Evolutionary conservation across 495 filamentous ascomycete genomes (phyloP), one percentile per base, ranked within the genome.

Genomic region (Neurospora sp.): DNA sequence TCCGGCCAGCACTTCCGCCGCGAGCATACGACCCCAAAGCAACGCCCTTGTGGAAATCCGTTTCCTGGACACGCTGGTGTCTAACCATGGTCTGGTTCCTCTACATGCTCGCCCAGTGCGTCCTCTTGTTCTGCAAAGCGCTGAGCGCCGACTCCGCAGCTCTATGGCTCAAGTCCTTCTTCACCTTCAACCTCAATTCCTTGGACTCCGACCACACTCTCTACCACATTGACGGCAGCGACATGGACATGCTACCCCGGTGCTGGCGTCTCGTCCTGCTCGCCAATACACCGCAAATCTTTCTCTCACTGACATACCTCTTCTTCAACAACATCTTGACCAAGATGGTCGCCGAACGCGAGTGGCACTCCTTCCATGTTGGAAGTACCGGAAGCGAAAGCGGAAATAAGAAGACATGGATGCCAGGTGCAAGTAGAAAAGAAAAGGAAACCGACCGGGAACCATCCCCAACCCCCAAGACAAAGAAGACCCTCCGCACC

Each of bases 231-330:
- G 8, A 20, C 20, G 20, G 20, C n/a, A n/a, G n/a, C n/a, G n/a
- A n/a, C 11, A 71, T 83, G 2, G 74, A 81, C 62, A 38, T 54
- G 10, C 78, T 74, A 14, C 16, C 41, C 23, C 38, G 3, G 3
- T 16, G 39, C 37, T 46, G 27, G 38, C 7, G 40, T 2, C 31
- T 72, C 44, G 81, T 84, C 7, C 35, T 83, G 16, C 69, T 84
- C 8, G 83, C 82, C 71, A 87, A 87, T 73, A 69, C 77, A 5
- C 85, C 85, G 0, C 86, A 88, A 70, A 69, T 80, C 1, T 42
- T 85, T 16, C 75, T 87, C 14, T 86, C 85, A 8, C 70, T 82
- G 16, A 73, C 80, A 7, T 87, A 88, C 72, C 74, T 88, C 2
- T 73, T 74, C n/a, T 82, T 80, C 77, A 87, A 85, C 73, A 72